Base-by-base conservation (phyloP, 208 protist genomes). In the Crithidia sp. region DNA sequence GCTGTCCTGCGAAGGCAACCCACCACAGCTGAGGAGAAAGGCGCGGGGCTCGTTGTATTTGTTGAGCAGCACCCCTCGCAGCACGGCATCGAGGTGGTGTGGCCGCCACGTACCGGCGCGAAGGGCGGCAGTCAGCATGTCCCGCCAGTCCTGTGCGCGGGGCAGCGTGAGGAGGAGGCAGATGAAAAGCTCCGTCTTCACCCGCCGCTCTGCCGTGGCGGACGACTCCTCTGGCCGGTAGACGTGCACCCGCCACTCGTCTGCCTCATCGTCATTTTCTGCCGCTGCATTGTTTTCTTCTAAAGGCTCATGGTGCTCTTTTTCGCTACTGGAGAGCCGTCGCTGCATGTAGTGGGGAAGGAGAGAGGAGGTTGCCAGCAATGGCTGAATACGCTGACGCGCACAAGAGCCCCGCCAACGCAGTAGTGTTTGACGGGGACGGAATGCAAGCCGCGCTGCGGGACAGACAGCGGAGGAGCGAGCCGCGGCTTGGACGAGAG, bases 91-190 rank as follows among this genome's bases (percentile, higher is more conserved):
- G 19, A 92, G 54, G 71, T 92, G 87, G 60, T 86, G 84, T 50
- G 79, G 71, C 53, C 60, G 55, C 80, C 75, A 88, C 49, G 78
- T 90, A 13, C 68, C 72, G 28, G 71, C 77, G 12, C 87, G 84
- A 63, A 92, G 69, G 44, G 87, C 84, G 13, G 84, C 84, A 2
- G 72, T 50, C 50, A 92, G 69, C 84, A 92, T 88, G 66, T 92
- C 87, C 14, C 65, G 66, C 84, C 84, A 89, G 67, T 88, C 76
- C 69, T 92, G 87, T 37, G 81, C 75, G 12, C 79, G 78, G 7
- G 69, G 45, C 3, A 82, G 85, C 3, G 82, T 89, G 52, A 89
- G 80, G 40, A 92, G 37, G 36, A 80, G 63, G 52, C 65, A 74
- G 17, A 92, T 12, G 55, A 86, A 91, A 19, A 73, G 40, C 5